Evolutionary conservation across 1,284 basidiomycete species (phyloP).

Genomic region (Cerioporus squamosus): DNA sequence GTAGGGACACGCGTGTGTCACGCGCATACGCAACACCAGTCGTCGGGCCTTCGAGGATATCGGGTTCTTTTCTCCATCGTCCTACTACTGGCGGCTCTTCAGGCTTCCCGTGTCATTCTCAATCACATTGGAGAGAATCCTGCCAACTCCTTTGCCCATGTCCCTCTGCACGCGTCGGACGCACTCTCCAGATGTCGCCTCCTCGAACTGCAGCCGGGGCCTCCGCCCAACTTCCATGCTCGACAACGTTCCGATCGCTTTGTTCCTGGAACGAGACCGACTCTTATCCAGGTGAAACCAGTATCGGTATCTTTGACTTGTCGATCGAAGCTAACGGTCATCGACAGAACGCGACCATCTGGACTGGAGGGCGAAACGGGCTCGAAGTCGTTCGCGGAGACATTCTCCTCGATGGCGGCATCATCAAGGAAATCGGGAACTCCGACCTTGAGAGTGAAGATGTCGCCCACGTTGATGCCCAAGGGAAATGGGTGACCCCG

Average conservation of each 20-base stretch:
- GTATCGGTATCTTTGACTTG: no score
- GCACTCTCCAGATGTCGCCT: conserved; percentile 44
- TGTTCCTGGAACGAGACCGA: conserved; percentile 59
- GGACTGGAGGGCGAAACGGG: conserved; percentile 64
- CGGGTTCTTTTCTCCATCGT: not conserved
- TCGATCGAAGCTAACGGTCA: not conserved
- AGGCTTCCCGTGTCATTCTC: not conserved
- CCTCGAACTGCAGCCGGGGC: conserved; percentile 42
- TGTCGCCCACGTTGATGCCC: not conserved
- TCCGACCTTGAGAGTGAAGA: not conserved
- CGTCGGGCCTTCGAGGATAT: not conserved
- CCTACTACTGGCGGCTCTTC: not conserved
- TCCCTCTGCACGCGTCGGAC: conserved; percentile 33
- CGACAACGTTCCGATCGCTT: conserved; percentile 70
- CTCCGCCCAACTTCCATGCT: conserved; percentile 49
- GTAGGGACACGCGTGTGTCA: no score
- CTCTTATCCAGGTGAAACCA: conserved; percentile 39
- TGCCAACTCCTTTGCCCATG: no score
- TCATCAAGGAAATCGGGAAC: conserved; percentile 39
- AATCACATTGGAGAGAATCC: no score
- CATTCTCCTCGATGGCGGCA: conserved; percentile 56
- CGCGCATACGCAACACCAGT: no score
- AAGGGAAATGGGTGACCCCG: not conserved
- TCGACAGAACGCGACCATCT: conserved; percentile 65
- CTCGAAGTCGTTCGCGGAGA: conserved; percentile 55